phyloP scores from a whole-genome alignment of 805 yeast species.

The Teunomyces pallodes region DNA sequence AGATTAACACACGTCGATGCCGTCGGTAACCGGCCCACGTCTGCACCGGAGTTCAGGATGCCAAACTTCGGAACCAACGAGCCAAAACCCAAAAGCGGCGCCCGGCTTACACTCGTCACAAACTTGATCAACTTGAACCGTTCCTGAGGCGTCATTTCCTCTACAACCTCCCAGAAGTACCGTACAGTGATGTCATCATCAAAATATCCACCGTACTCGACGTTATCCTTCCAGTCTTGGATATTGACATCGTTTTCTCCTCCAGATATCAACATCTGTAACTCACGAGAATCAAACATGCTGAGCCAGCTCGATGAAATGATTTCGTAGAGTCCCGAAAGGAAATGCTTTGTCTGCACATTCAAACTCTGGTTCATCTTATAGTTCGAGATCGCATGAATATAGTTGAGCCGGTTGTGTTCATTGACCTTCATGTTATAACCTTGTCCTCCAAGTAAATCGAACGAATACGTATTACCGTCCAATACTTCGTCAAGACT shows the following conservation, averaged over 20 bases:
- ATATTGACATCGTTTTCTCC: constrained; percentile 76
- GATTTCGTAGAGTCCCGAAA: constrained; percentile 68
- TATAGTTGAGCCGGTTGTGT: constrained; percentile 65
- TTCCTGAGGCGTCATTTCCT: constrained; percentile 64
- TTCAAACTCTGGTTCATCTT: constrained; percentile 63
- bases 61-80: constrained; percentile 68
- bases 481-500: constrained; percentile 53
- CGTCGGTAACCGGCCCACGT: constrained; percentile 69
- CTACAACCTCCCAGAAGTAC: constrained; percentile 73
- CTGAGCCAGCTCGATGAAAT: constrained; percentile 74
- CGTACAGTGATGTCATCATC: constrained; percentile 56
- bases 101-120: constrained; percentile 89
- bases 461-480: constrained; percentile 42
- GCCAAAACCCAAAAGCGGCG: constrained; percentile 85
- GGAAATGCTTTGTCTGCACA: constrained; percentile 59
- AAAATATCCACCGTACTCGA: constrained; percentile 63
- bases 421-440: constrained; percentile 51
- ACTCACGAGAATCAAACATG: constrained; percentile 80
- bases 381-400: constrained; percentile 74
- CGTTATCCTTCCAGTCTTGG: constrained; percentile 61
- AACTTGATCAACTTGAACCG: constrained; percentile 70
- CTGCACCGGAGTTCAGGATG: constrained; percentile 63
- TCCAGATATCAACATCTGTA: constrained; percentile 69
- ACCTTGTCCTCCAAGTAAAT: constrained; percentile 60
- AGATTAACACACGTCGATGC: constrained; percentile 92